These are phyloP conservation scores for Mycena epipterygia DNA, from an alignment of 768 basidiomycete genomes.

Conservation along the genomic window DNA sequence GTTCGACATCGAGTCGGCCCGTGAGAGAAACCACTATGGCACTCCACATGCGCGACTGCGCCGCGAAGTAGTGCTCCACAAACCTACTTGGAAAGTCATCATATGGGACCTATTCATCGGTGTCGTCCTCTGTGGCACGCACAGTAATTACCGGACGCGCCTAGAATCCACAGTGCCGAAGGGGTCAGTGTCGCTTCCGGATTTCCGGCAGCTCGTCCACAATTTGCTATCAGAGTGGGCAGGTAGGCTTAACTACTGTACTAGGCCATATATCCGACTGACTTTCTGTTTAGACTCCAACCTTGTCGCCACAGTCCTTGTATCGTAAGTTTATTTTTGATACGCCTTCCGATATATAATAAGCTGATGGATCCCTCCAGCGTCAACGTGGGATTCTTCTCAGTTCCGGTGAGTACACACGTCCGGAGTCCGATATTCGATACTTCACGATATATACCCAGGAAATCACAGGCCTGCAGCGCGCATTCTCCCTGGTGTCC, in stretches of 20 bases:
- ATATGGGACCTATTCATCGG: conserved; percentile 34
- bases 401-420: conserved; percentile 33
- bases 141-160: conserved; percentile 38
- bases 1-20: conserved; percentile 29
- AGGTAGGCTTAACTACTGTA: conserved; percentile 25
- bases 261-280: background rate
- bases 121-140: conserved; percentile 36
- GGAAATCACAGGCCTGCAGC: conserved; percentile 31
- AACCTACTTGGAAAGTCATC: conserved; percentile 13
- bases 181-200: conserved; percentile 31
- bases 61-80: background rate
- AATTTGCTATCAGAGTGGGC: conserved; percentile 42
- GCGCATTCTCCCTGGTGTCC: conserved; percentile 31
- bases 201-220: conserved; percentile 35
- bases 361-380: conserved; percentile 5
- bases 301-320: conserved; percentile 25
- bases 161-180: conserved; percentile 34
- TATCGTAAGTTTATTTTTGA: conserved; percentile 21
- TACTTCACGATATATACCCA: conserved; percentile 10
- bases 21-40: background rate
- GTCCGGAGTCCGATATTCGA: background rate
- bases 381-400: conserved; percentile 41
- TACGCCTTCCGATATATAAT: background rate
- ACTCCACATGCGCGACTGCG: background rate
- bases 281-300: conserved; percentile 18